Evolutionary conservation across 495 filamentous ascomycete species (phyloP).

Genomic region (Parachaetomium inaequale): DNA sequence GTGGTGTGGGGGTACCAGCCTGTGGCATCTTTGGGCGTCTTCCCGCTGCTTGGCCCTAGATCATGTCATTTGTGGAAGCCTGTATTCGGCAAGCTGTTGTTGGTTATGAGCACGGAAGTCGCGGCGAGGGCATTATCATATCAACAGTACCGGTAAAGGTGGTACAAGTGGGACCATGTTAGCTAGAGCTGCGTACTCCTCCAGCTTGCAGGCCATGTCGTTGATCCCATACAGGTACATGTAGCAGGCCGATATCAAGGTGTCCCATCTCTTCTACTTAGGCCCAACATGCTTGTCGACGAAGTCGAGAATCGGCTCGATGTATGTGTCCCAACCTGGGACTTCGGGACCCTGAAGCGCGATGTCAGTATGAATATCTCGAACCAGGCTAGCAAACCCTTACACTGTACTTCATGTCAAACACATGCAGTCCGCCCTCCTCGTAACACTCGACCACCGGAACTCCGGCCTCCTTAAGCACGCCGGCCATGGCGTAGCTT

Average conservation of each 20-base stretch:
- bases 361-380: not conserved
- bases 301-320: conserved; percentile 29
- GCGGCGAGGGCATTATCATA: too few species aligned
- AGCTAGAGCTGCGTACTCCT: too few species aligned
- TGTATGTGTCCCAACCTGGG: conserved; percentile 25
- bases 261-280: too few species aligned
- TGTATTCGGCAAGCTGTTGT: too few species aligned
- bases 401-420: conserved; percentile 31
- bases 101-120: too few species aligned
- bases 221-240: too few species aligned
- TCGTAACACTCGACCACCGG: conserved; percentile 28
- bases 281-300: conserved; percentile 19
- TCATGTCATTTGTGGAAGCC: not conserved
- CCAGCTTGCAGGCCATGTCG: too few species aligned
- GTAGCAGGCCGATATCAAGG: too few species aligned
- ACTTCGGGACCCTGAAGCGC: conserved; percentile 16
- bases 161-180: too few species aligned
- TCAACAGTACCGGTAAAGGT: too few species aligned
- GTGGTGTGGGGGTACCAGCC: not conserved
- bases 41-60: not conserved
- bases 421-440: conserved; percentile 24
- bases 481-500: conserved; percentile 23
- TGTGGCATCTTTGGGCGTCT: not conserved
- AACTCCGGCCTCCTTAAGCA: conserved; percentile 21
- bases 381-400: not conserved